Evolutionary conservation across 805 yeast species (phyloP), one percentile per base, ranked within the genome.

Genomic region (Jamesozyma jinghongensis): DNA sequence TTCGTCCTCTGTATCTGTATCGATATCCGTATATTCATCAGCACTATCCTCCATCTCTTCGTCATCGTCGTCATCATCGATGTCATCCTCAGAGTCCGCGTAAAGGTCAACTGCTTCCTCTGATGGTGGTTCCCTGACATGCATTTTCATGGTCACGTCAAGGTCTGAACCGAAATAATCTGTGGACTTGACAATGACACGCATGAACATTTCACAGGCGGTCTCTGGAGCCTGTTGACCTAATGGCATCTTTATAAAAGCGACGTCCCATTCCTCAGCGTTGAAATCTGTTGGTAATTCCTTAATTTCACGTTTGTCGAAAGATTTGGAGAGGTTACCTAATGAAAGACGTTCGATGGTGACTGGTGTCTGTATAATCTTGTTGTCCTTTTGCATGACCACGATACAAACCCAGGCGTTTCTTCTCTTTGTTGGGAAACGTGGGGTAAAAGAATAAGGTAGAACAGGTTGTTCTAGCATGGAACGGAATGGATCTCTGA

Each of bases 141-240:
- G 68, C 80, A 88, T 73, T 19, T 66, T 65, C 36, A 85, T 62
- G 8, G 88, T 81, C 45, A 80, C 72, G 48, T 81, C 85, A 19
- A 85, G 59, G 57, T 90, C 97, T 16, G 75, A 64, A 5, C 95
- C 95, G 59, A 85, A 85, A 60, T 85, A 88, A 34, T 83, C 78
- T 40, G 83, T 73, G 41, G 83, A 80, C 55, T 78, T 77, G 55
- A 90, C 61, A 19, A 79, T 64, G 14, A 88, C 67, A 63, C 87
- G 74, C 69, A 85, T 85, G 48, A 75, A 79, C 55, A 65, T 75
- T 32, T 65, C 67, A 33, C 94, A 95, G 14, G 66, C 65, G 41
- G 71, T 71, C 16, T 71, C 72, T n/a, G 97, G 97, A 13, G 94
- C 77, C 34, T 94, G 87, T 37, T 77, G 70, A 6, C 80, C 62